Conservation (phyloP, 176 grass and related monocot species). For the Musa troglodytarum region DNA sequence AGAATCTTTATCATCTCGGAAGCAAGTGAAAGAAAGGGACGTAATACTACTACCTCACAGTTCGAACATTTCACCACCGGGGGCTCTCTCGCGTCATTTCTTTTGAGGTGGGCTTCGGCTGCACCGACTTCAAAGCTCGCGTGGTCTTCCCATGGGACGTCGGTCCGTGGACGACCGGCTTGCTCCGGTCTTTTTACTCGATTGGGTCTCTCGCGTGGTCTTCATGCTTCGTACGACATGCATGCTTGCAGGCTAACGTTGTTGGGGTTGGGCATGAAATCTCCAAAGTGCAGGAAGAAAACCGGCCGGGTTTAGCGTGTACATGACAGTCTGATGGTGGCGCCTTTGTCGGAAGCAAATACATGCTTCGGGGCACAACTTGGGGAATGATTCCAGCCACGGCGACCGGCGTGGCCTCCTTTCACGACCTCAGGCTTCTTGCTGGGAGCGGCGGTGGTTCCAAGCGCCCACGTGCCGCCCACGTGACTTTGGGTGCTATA, state of each 20-base stretch:
- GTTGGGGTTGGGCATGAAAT: not conserved
- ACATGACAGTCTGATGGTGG: not conserved
- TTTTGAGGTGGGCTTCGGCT: not conserved
- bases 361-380: not conserved
- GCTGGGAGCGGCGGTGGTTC: too few relatives aligned
- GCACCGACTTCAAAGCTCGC: not conserved
- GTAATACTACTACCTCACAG: not conserved
- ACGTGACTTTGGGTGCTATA: too few relatives aligned
- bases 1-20: not conserved
- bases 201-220: not conserved
- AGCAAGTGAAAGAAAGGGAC: not conserved
- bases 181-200: not conserved
- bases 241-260: not conserved
- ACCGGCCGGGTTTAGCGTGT: not conserved
- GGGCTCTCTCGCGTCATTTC: not conserved
- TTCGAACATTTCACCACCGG: not conserved
- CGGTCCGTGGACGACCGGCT: not conserved
- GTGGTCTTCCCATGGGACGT: not conserved
- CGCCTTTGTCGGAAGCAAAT: not conserved
- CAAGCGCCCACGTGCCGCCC: too few relatives aligned
- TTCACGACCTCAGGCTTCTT: too few relatives aligned
- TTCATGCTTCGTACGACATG: not conserved
- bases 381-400: not conserved
- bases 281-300: not conserved
- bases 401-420: not conserved